Evolutionary conservation across 768 basidiomycete species (phyloP).

Genomic region (Naematelia aurantialba): DNA sequence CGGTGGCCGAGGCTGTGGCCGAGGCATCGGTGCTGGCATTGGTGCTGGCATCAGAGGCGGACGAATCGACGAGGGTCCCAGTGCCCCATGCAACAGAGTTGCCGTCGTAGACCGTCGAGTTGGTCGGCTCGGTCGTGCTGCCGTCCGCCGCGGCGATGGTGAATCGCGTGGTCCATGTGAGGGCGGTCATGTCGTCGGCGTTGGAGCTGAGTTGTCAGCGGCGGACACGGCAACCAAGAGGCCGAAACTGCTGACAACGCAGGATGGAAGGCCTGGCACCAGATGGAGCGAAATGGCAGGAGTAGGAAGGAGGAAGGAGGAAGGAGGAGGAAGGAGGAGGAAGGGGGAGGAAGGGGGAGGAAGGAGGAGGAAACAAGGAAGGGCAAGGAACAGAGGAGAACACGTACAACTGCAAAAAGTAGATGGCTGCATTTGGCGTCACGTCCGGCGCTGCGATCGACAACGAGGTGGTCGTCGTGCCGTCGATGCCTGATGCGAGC

Average conservation of each 20-base stretch:
- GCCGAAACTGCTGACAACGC: not conserved
- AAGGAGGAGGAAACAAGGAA: not conserved
- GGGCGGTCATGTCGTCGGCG: slow-evolving; percentile 25
- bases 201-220: slow-evolving; percentile 20
- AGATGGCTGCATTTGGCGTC: slow-evolving; percentile 43
- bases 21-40: slow-evolving; percentile 10
- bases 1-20: slow-evolving; percentile 13
- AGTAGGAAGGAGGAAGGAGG: not conserved
- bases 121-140: slow-evolving; percentile 32
- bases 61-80: slow-evolving; percentile 13
- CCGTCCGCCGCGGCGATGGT: slow-evolving; percentile 48
- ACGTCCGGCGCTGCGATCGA: slow-evolving; percentile 37
- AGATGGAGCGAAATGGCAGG: not conserved
- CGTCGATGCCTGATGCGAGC: slow-evolving; percentile 38
- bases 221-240: not conserved
- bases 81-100: slow-evolving; percentile 43
- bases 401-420: slow-evolving; percentile 47
- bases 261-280: not conserved
- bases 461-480: slow-evolving; percentile 29
- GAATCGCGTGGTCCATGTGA: slow-evolving; percentile 47
- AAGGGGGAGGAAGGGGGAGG: not conserved
- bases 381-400: not conserved
- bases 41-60: slow-evolving; percentile 15
- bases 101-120: slow-evolving; percentile 38
- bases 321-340: not conserved